These are phyloP conservation scores for Gonium pectorale DNA, from an alignment of 139 green algal genomes.

Conservation along the genomic window DNA sequence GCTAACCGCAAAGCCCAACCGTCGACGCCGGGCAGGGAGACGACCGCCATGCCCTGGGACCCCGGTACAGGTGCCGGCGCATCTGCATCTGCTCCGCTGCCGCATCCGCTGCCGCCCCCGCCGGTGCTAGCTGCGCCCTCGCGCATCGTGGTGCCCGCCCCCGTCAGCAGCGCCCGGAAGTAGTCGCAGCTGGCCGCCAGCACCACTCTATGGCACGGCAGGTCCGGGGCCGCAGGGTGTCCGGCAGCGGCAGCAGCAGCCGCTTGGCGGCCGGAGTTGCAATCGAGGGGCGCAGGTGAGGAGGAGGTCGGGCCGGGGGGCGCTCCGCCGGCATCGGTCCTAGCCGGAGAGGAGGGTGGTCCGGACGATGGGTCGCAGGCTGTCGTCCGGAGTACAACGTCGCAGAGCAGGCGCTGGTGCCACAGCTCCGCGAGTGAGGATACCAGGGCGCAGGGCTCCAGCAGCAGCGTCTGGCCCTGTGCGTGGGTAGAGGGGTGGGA, in stretches of 20 bases:
- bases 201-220: conserved; percentile 59
- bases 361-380: no score
- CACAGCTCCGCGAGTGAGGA: conserved; percentile 49
- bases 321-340: no score
- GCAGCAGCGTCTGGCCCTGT: background rate
- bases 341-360: no score
- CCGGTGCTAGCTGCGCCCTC: conserved; percentile 12
- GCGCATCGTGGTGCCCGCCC: conserved; percentile 48
- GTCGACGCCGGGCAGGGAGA: conserved; percentile 49
- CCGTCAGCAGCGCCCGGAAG: conserved; percentile 64
- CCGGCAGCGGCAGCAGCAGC: no score
- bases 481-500: conserved; percentile 39
- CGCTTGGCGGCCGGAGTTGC: no score
- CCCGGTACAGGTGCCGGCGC: background rate
- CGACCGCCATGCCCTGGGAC: background rate
- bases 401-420: conserved; percentile 42
- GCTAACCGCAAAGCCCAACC: conserved; percentile 42
- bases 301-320: no score
- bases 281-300: no score
- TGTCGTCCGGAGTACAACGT: conserved; percentile 51
- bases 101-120: background rate
- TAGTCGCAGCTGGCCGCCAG: conserved; percentile 61
- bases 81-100: background rate
- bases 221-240: no score
- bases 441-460: conserved; percentile 2